Conservation (phyloP, 192 early-diverging fungal genomes). For the Gonapodya sp. region DNA sequence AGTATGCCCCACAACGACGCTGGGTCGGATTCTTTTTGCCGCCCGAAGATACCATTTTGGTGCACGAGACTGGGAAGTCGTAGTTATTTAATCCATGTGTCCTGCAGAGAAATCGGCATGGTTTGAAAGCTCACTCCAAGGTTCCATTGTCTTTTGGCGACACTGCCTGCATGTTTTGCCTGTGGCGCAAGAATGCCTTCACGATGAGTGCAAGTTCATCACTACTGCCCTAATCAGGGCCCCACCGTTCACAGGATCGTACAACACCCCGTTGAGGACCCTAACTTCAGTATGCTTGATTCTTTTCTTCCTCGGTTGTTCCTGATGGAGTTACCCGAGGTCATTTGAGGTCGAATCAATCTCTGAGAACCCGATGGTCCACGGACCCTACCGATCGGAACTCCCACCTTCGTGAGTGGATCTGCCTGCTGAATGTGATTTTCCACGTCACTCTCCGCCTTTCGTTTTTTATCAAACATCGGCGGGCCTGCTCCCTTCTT, state of each 20-base stretch:
- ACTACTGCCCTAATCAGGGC: too few species aligned
- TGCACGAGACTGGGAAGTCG: background rate
- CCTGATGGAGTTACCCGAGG: background rate
- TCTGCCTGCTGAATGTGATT: background rate
- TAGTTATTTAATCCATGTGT: too few species aligned
- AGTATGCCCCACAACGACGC: background rate
- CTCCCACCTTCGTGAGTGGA: background rate
- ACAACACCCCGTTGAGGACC: background rate
- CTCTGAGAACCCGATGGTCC: background rate
- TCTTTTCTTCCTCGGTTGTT: background rate
- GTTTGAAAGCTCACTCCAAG: conserved; percentile 1
- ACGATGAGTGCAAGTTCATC: too few species aligned
- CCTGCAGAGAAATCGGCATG: too few species aligned
- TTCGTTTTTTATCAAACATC: background rate
- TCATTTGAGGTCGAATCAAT: background rate
- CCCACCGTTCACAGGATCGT: background rate
- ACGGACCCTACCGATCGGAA: background rate
- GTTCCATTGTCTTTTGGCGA: background rate
- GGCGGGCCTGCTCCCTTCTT: background rate
- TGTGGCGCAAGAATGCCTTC: too few species aligned
- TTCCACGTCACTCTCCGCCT: background rate
- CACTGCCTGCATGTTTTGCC: background rate
- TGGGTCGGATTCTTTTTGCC: background rate
- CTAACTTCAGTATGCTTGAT: background rate
- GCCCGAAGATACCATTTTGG: background rate